Base-by-base conservation (phyloP, 2,329 filamentous ascomycete genomes). In the Hirsutella minnesotensis region DNA sequence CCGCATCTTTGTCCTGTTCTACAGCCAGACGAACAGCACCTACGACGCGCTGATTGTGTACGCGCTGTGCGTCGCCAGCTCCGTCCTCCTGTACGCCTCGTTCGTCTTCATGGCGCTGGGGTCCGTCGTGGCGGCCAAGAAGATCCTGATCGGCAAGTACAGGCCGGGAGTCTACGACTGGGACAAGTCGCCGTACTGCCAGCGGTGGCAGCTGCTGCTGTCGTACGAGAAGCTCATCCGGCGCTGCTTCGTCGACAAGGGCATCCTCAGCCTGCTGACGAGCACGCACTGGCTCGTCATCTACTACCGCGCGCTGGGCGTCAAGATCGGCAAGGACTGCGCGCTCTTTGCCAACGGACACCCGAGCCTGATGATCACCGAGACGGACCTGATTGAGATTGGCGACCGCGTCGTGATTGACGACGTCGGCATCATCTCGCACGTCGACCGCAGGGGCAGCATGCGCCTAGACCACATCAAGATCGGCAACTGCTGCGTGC, bases 151-250 rank as follows among this genome's bases (percentile, higher is more conserved):
- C 18, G 73, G 73, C n/a, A 64, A 65, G 16, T 63, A 72, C 33
- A 55, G 56, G 46, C 66, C 67, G 2, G 73, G 73, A 12, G 69
- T 68, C 46, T 74, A 73, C 49, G 70, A 75, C 56, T 77, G 73
- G 73, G 74, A 77, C 52, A 68, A 69, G 54, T 68, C 61, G 20
- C 61, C 64, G n/a, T 77, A 77, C 57, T 75, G 72, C 55, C 74
- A 77, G 51, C 68, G 70, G 30, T 77, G 73, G 72, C 72, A 77
- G 51, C 52, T 76, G 9, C 71, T 71, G 51, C 58, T 76, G 3
- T 63, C 64, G 21, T 62, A 75, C 31, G 73, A 77, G 57, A 63
- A 63, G 18, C 54, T 77, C 3, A 65, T 72, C 2, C 61, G 69
- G 12, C 58, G 65, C 39, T 74, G 70, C 54, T 75, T 69, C 49